phyloP scores from a whole-genome alignment of 2,329 filamentous ascomycete species.

The Ciborinia camelliae region DNA sequence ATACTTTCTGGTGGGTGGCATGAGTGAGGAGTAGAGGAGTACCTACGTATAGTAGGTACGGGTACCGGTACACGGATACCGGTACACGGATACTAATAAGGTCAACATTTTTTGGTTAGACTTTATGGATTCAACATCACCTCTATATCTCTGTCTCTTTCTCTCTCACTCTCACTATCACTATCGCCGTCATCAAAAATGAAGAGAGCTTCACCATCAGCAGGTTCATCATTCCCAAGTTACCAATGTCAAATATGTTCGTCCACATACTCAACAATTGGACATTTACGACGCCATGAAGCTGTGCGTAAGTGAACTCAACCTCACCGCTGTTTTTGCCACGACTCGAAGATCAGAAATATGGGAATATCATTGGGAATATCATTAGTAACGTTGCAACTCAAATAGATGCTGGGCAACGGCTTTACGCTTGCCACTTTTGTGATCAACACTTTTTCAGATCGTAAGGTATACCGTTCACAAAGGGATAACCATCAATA shows the following conservation, averaged over 20 bases:
- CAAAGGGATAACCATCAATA: background rate
- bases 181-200: background rate
- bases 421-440: conserved; percentile 9
- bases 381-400: background rate
- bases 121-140: background rate
- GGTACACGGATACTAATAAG: too few relatives aligned
- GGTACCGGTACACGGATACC: too few relatives aligned
- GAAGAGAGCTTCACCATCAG: conserved; percentile 7
- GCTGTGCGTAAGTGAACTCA: conserved; percentile 6
- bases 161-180: too few relatives aligned
- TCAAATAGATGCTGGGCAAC: conserved; percentile 4
- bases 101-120: too few relatives aligned
- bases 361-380: background rate
- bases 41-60: too few relatives aligned
- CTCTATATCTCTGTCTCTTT: too few relatives aligned
- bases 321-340: background rate
- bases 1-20: too few relatives aligned
- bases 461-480: background rate
- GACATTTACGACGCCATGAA: conserved; percentile 17
- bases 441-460: conserved; percentile 14
- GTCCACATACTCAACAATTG: conserved; percentile 15
- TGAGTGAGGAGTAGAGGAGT: too few relatives aligned
- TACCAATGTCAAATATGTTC: conserved; percentile 13
- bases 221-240: conserved; percentile 3
- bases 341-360: background rate